These are phyloP conservation scores for Argentina anserina DNA, from an alignment of 306 rosid genomes.

Conservation along the genomic window DNA sequence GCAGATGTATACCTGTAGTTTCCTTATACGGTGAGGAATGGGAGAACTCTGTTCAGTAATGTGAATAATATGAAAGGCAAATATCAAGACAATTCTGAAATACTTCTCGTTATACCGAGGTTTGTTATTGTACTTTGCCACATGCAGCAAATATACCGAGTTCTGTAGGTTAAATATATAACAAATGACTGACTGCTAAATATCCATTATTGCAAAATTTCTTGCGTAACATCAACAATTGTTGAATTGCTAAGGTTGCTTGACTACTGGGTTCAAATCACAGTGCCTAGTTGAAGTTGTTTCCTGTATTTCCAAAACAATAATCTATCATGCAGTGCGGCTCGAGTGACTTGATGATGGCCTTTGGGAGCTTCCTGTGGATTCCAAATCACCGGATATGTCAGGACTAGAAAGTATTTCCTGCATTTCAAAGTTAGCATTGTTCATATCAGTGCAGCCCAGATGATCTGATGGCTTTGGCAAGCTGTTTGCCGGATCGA, in stretches of 20 bases:
- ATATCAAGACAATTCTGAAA: not conserved
- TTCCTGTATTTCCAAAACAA: not conserved
- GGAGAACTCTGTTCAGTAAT: conserved; percentile 14
- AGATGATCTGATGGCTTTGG: not conserved
- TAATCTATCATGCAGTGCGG: not conserved
- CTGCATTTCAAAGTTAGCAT: not conserved
- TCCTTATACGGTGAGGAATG: conserved; percentile 3
- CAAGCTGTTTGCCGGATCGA: not conserved
- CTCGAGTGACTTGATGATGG: not conserved
- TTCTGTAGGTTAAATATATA: too few relatives aligned
- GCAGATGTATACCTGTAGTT: conserved; percentile 10
- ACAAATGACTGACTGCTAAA: too few relatives aligned
- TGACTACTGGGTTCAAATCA: not conserved
- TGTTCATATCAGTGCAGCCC: not conserved
- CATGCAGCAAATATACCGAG: too few relatives aligned
- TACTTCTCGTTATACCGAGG: too few relatives aligned
- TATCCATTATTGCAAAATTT: too few relatives aligned
- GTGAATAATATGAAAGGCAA: conserved; percentile 12
- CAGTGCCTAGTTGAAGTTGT: not conserved
- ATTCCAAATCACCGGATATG: not conserved
- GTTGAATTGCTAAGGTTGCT: too few relatives aligned
- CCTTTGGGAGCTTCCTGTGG: not conserved
- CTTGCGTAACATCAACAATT: too few relatives aligned
- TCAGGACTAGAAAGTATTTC: not conserved
- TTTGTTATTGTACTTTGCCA: too few relatives aligned